phyloP scores from a whole-genome alignment of 306 rosid species.

The Fagus crenata region DNA sequence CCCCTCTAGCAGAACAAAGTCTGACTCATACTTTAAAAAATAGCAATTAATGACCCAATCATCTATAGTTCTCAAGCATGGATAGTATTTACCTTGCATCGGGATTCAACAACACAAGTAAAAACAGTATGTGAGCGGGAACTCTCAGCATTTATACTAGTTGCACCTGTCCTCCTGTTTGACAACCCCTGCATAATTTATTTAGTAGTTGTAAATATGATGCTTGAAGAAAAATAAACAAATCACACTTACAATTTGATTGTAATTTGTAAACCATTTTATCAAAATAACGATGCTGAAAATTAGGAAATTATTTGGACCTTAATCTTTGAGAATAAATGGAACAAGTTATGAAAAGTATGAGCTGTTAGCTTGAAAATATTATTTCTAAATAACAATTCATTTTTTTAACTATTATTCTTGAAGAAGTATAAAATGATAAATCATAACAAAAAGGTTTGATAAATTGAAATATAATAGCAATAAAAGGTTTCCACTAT shows the following conservation, averaged over 20 bases:
- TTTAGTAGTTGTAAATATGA: conserved; percentile 8
- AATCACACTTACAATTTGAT: not conserved
- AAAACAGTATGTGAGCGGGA: conserved; percentile 99
- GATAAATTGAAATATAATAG: not conserved
- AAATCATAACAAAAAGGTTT: not conserved
- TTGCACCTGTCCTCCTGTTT: conserved; percentile 93
- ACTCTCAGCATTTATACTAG: conserved; percentile 96
- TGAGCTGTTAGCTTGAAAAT: not conserved
- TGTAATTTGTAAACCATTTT: not conserved
- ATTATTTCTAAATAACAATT: not conserved
- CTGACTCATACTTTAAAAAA: not conserved
- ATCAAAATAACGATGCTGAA: conserved; percentile 11
- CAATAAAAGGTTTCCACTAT: not conserved
- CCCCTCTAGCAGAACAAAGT: not conserved
- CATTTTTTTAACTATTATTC: not conserved
- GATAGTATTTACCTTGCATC: conserved; percentile 67
- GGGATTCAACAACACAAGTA: conserved; percentile 92
- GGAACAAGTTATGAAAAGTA: not conserved
- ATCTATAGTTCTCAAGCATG: conserved; percentile 18
- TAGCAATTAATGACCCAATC: conserved; percentile 8
- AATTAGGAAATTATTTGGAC: not conserved
- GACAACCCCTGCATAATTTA: conserved; percentile 75
- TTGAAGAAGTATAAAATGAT: not conserved
- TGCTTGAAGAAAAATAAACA: conserved; percentile 1
- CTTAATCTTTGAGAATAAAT: not conserved